Evolutionary conservation across 805 yeast species (phyloP).

Genomic region (Isabelozyma heimii): DNA sequence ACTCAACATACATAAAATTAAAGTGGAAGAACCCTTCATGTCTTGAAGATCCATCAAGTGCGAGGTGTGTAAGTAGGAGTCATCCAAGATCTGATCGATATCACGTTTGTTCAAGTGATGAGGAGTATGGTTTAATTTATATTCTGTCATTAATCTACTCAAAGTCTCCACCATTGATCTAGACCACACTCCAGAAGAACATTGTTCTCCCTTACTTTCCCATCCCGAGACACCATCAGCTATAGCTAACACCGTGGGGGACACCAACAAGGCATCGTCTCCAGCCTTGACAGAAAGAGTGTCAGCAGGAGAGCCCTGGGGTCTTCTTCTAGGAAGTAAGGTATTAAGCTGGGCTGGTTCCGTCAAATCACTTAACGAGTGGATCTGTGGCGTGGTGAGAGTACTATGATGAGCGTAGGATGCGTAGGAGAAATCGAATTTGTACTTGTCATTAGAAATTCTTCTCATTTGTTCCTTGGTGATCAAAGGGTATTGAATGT

Average conservation of each 20-base stretch:
- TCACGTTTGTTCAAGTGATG: constrained; percentile 40
- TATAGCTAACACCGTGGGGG: constrained; percentile 50
- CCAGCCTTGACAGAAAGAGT: constrained; percentile 53
- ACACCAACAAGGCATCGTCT: constrained; percentile 56
- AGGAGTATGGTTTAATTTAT: constrained; percentile 37
- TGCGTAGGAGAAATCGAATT: constrained; percentile 44
- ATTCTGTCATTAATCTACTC: constrained; percentile 44
- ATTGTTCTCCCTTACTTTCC: constrained; percentile 39
- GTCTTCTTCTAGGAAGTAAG: constrained; percentile 47
- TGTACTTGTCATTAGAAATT: constrained; percentile 37
- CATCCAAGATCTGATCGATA: constrained; percentile 43
- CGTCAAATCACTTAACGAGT: constrained; percentile 49
- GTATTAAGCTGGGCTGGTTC: constrained; percentile 46
- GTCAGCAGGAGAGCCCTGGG: constrained; percentile 51
- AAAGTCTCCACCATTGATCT: constrained; percentile 51
- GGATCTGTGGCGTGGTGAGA: constrained; percentile 36
- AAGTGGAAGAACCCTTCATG: constrained; percentile 49
- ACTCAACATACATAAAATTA: constrained; percentile 45
- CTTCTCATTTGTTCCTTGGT: constrained; percentile 37
- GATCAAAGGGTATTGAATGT: constrained; percentile 38
- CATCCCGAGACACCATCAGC: constrained; percentile 61
- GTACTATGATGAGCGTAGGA: constrained; percentile 49
- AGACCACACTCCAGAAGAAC: constrained; percentile 52
- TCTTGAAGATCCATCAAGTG: constrained; percentile 49
- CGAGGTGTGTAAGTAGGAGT: constrained; percentile 46